These are phyloP conservation scores for Suillus tomentosus DNA, from an alignment of 768 basidiomycete genomes.

Conservation along the genomic window DNA sequence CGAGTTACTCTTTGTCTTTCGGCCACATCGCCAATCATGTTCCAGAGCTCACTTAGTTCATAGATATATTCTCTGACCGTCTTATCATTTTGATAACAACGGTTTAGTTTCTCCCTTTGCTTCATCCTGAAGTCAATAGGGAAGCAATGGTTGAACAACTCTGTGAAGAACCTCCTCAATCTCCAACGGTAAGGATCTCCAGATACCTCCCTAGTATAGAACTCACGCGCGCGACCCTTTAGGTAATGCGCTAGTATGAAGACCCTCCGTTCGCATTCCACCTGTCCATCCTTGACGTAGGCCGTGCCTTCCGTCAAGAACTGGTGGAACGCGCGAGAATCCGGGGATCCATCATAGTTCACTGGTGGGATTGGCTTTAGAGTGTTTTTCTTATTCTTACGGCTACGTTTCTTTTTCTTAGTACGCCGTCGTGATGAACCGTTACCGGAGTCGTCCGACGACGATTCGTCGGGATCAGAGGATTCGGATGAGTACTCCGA, in stretches of 20 bases:
- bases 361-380: slow-evolving; percentile 14
- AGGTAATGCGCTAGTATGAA: slow-evolving; percentile 34
- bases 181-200: slow-evolving; percentile 28
- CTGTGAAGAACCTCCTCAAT: slow-evolving; percentile 31
- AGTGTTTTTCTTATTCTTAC: slow-evolving; percentile 3
- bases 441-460: too few relatives aligned
- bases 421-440: neutral
- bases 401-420: neutral
- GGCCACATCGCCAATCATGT: slow-evolving; percentile 33
- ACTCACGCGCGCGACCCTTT: slow-evolving; percentile 32
- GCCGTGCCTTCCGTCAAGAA: slow-evolving; percentile 29
- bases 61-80: slow-evolving; percentile 35
- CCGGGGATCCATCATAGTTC: slow-evolving; percentile 29
- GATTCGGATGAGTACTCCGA: too few relatives aligned
- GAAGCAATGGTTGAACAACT: slow-evolving; percentile 42
- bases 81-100: slow-evolving; percentile 25
- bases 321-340: slow-evolving; percentile 24
- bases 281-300: slow-evolving; percentile 26
- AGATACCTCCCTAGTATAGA: slow-evolving; percentile 35
- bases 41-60: slow-evolving; percentile 36
- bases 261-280: slow-evolving; percentile 15
- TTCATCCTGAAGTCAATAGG: slow-evolving; percentile 26
- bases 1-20: slow-evolving; percentile 31
- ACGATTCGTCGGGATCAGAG: too few relatives aligned
- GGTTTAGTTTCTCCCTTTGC: slow-evolving; percentile 28